Evolutionary conservation across 345 rosid species (phyloP), one percentile per base, ranked within the genome.

Genomic region (Rhizophora mangle): DNA sequence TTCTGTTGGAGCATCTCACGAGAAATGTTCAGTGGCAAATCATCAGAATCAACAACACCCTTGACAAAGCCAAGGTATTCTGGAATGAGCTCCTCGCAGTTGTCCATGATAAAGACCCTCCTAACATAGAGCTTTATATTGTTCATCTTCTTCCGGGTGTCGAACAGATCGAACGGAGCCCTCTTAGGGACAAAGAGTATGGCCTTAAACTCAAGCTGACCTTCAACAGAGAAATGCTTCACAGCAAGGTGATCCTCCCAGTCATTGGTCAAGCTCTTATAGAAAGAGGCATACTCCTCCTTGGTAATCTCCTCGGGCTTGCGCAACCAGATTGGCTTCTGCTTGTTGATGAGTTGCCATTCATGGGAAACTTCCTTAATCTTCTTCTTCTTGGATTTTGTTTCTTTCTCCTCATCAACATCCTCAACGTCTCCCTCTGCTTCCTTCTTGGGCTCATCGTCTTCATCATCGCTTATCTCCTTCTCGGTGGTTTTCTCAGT

Each of bases 11-110:
- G 85, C 75, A 72, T 92, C 80, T 90, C 98, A 46, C 98, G 89
- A 27, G 98, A 92, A 73, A 92, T 92, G 87, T 90, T 92, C 36
- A 92, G 96, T 0, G 98, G 98, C 71, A 92, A 62, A 67, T 92
- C 98, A 56, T 92, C 98, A 5, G 98, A 92, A 70, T 92, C 96
- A 8, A 92, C 98, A 31, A 92, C 95, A 31, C 98, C 96, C 72
- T 92, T 87, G 6, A 92, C 88, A 5, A 92, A 92, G 21, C 95
- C 83, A 5, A 90, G 95, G 65, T 82, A 92, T 76, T 90, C 98
- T 0, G 96, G 95, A 6, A 90, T 92, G 0, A 92, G 82, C 46
- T 92, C 98, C 62, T 92, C 98, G 29, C 98, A 92, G 67, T 92
- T 92, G 81, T 92, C 98, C 98, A 92, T 90, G 3, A 92, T 92